These are phyloP conservation scores for Cladophialophora bantiana DNA, from an alignment of 2,329 filamentous ascomycete species.

Conservation along the genomic window DNA sequence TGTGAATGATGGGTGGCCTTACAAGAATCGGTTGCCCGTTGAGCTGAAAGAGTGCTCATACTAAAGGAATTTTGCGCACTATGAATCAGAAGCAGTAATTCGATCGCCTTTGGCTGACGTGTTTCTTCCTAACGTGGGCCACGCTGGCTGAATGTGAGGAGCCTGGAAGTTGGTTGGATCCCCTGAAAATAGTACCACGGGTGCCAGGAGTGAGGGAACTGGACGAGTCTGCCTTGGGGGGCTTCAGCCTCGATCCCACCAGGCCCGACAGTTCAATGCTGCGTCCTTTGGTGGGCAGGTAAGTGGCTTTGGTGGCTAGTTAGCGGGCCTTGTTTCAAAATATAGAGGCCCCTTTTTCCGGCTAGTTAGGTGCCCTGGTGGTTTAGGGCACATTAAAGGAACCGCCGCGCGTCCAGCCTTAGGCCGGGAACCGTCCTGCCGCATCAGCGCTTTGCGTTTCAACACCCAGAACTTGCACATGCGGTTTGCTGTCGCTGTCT, in stretches of 20 bases:
- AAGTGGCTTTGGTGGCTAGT: neutral
- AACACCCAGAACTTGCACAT: constrained; percentile 20
- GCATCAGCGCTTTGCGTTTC: constrained; percentile 2
- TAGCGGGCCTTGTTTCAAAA: constrained; percentile 5
- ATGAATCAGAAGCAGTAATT: neutral
- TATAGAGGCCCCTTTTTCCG: constrained; percentile 2
- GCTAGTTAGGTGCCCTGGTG: constrained; percentile 1
- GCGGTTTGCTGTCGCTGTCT: constrained; percentile 8
- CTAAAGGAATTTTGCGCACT: neutral
- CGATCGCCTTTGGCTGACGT: constrained; percentile 11
- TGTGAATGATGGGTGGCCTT: neutral
- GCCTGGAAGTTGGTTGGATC: neutral
- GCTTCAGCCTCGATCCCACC: neutral
- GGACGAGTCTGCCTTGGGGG: constrained; percentile 11
- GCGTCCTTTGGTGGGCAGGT: neutral
- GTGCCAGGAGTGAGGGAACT: neutral
- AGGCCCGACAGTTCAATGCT: neutral
- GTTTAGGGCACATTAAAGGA: constrained; percentile 12
- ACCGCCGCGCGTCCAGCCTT: constrained; percentile 25
- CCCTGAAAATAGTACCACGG: constrained; percentile 1
- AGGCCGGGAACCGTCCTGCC: constrained; percentile 6
- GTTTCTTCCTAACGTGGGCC: neutral
- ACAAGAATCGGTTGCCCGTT: neutral
- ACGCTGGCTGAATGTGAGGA: neutral
- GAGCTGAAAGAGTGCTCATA: neutral